Evolutionary conservation across 305 asterid genomes (phyloP).

Genomic region (Striga hermonthica): DNA sequence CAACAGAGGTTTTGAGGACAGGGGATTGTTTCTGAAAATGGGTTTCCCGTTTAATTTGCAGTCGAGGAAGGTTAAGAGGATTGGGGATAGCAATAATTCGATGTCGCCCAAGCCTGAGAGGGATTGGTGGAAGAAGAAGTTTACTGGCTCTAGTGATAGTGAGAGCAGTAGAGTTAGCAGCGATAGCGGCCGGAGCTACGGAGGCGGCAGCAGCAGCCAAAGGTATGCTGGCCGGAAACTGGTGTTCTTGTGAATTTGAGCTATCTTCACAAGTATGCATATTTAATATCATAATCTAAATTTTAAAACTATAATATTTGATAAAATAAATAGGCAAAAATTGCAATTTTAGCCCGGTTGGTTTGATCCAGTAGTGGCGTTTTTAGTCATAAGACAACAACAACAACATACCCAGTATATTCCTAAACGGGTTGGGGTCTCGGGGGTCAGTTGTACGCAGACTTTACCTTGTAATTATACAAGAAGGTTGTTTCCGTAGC

Average conservation of each 20-base stretch:
- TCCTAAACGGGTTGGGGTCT: no score
- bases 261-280: no score
- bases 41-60: slow-evolving; percentile 44
- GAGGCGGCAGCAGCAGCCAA: slow-evolving; percentile 32
- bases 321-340: neutral
- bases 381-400: no score
- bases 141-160: slow-evolving; percentile 54
- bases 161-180: slow-evolving; percentile 42
- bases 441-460: no score
- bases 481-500: no score
- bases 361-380: no score
- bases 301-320: neutral
- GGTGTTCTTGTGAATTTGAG: no score
- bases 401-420: no score
- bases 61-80: slow-evolving; percentile 39
- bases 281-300: no score
- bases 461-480: no score
- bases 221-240: slow-evolving; percentile 28
- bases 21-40: slow-evolving; percentile 60
- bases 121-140: slow-evolving; percentile 87
- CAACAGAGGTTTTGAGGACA: slow-evolving; percentile 38
- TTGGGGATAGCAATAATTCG: slow-evolving; percentile 9
- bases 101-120: slow-evolving; percentile 40
- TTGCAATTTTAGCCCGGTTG: no score
- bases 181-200: slow-evolving; percentile 37